Evolutionary conservation across 768 basidiomycete species (phyloP), one percentile per base, ranked within the genome.

Genomic region (Phaeotremella fagi): DNA sequence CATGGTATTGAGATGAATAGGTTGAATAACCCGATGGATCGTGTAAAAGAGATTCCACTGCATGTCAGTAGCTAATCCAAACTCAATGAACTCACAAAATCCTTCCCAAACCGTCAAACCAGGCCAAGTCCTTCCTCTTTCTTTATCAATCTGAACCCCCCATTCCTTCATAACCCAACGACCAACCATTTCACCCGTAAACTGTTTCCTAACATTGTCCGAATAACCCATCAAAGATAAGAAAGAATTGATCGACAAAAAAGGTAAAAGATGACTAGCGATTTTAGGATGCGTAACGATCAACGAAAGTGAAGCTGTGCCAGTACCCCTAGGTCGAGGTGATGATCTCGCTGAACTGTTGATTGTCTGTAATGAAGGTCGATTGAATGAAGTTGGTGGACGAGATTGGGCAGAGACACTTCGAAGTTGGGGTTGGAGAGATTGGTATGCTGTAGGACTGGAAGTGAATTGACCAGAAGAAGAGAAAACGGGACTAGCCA

Each of bases 21-120:
- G 66, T 71, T 23, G 57, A 49, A 47, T 68, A 74, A 1, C 64
- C 62, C 3, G 63, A 52, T 1, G 66, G 63, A 28, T 72, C 63
- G 48, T 74, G 72, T 15, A 74, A 50, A 0, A 74, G 57, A 5
- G 72, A 72, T 57, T 74, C 72, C 41, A 74, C 72, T 74, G 43
- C n/a, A 18, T 5, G 27, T 57, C 15, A 59, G 59, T 56, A 24
- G 12, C n/a, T n/a, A 24, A 11, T 18, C 23, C 31, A 6, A 20
- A 26, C 14, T 27, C 9, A 15, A 1, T 3, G 25, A 16, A 70
- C 72, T 66, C 55, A 74, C 72, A 47, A 38, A 69, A 71, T 3
- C 72, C 72, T 48, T 74, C 72, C 72, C 72, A 74, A 2, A 74
- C 72, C 0, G 66, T 66, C 41, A 74, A 41, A 38, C 71, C 71